A percentile compares a stretch with the other conserved stretches of the same genome.
These are phyloP conservation scores for Scleroderma citrinum DNA, from an alignment of 768 basidiomycete species.

Conservation along the genomic window DNA sequence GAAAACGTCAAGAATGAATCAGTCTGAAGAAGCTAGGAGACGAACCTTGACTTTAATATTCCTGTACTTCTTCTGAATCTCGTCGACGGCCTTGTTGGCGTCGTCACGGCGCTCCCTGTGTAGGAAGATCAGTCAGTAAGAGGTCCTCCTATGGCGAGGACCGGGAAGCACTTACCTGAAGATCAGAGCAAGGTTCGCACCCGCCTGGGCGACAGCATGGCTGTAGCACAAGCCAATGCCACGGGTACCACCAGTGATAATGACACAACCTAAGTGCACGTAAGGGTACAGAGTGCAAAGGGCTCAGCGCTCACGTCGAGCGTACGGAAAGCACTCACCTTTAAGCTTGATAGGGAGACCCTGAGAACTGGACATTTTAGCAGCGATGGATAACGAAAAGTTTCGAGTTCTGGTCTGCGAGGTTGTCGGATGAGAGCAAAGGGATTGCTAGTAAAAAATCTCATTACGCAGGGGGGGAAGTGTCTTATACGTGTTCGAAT, in stretches of 20 bases:
- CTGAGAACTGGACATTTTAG: background rate
- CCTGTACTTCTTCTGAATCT: conserved; percentile 42
- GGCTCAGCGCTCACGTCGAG: background rate
- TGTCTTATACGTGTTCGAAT: too few relatives aligned
- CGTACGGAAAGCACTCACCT: background rate
- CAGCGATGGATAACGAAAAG: background rate
- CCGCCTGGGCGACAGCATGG: conserved; percentile 47
- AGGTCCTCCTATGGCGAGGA: too few relatives aligned
- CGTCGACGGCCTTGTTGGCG: conserved; percentile 42
- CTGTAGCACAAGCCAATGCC: conserved; percentile 57
- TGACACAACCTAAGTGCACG: conserved; percentile 37
- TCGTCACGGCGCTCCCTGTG: conserved; percentile 13
- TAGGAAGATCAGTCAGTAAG: background rate
- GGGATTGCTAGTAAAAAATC: too few relatives aligned
- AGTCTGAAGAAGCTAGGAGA: background rate
- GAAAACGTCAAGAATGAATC: background rate
- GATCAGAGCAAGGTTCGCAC: conserved; percentile 56
- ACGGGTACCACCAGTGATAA: conserved; percentile 58
- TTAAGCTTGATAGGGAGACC: background rate
- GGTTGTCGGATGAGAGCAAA: too few relatives aligned
- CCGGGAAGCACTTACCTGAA: conserved; percentile 40
- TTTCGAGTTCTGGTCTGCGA: background rate
- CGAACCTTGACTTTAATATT: conserved; percentile 36
- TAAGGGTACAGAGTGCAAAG: background rate
- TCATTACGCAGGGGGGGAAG: too few relatives aligned